phyloP scores from a whole-genome alignment of 1,139 yeast genomes.

The Pichia sp. region DNA sequence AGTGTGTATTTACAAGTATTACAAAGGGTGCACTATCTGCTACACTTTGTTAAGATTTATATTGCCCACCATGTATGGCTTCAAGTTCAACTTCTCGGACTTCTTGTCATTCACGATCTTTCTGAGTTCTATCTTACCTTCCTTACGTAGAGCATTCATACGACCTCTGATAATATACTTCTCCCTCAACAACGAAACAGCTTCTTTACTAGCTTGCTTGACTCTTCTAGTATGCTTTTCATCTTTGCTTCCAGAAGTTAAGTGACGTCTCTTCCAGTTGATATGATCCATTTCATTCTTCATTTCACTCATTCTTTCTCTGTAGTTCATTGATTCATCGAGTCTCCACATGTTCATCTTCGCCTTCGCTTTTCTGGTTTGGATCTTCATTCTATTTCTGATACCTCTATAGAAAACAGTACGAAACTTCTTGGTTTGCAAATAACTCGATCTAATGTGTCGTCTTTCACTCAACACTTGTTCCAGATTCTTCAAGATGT shows the following conservation, averaged over 20 bases:
- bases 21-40: neutral
- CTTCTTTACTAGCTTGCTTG: neutral
- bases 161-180: slow-evolving; percentile 6
- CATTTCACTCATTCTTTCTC: neutral
- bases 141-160: slow-evolving; percentile 8
- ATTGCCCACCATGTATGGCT: slow-evolving; percentile 7
- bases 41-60: slow-evolving; percentile 8
- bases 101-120: neutral
- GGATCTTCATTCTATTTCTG: slow-evolving; percentile 4
- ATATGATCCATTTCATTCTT: slow-evolving; percentile 5
- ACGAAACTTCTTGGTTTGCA: slow-evolving; percentile 11
- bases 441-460: slow-evolving; percentile 14
- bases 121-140: neutral
- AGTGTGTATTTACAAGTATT: neutral
- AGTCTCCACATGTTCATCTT: slow-evolving; percentile 8
- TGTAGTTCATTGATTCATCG: slow-evolving; percentile 6
- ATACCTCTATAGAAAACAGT: slow-evolving; percentile 9
- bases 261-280: neutral
- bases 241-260: neutral
- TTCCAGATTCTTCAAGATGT: slow-evolving; percentile 22
- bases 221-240: neutral
- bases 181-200: neutral
- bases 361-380: neutral
- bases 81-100: neutral
- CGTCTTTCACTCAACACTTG: slow-evolving; percentile 12